These are phyloP conservation scores for Globisporangium mamillatum DNA, from an alignment of 352 stramenopile genomes.

Conservation along the genomic window DNA sequence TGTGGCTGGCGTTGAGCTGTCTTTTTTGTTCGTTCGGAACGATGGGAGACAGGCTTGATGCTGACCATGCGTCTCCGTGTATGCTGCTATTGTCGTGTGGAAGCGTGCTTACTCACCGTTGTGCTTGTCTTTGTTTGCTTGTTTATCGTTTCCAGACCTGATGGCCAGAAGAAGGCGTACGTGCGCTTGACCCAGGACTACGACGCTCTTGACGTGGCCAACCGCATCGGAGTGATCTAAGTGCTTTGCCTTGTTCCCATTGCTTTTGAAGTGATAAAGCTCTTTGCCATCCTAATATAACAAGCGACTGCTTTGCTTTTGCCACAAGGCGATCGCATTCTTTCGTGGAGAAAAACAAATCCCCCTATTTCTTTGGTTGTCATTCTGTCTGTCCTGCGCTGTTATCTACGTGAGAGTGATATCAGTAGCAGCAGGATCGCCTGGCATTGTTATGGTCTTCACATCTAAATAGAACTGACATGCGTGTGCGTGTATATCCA, in stretches of 20 bases:
- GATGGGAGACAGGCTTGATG: background rate
- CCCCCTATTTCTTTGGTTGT: background rate
- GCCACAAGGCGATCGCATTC: conserved; percentile 13
- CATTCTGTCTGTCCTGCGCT: background rate
- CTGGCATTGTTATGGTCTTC: conserved; percentile 10
- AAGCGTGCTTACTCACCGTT: conserved; percentile 24
- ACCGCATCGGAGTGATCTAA: conserved; percentile 99
- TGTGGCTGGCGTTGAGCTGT: background rate
- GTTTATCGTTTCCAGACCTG: conserved; percentile 77
- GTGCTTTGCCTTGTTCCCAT: conserved; percentile 24
- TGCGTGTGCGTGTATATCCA: background rate
- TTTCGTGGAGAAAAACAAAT: conserved; percentile 11
- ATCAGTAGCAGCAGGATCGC: background rate
- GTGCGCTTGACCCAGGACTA: conserved; percentile 98
- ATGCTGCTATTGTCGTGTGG: conserved; percentile 17
- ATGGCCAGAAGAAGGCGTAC: conserved; percentile 99
- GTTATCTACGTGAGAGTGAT: background rate
- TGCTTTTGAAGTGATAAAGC: conserved; percentile 35
- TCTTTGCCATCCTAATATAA: conserved; percentile 69
- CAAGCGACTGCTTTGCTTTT: conserved; percentile 15
- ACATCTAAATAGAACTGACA: conserved; percentile 13
- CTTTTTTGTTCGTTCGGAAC: conserved; percentile 7
- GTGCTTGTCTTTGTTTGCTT: conserved; percentile 24
- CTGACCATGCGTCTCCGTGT: background rate
- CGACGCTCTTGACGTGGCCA: conserved; percentile 99